These are phyloP conservation scores for Curvularia lunata DNA, from an alignment of 2,329 filamentous ascomycete species.

Conservation along the genomic window DNA sequence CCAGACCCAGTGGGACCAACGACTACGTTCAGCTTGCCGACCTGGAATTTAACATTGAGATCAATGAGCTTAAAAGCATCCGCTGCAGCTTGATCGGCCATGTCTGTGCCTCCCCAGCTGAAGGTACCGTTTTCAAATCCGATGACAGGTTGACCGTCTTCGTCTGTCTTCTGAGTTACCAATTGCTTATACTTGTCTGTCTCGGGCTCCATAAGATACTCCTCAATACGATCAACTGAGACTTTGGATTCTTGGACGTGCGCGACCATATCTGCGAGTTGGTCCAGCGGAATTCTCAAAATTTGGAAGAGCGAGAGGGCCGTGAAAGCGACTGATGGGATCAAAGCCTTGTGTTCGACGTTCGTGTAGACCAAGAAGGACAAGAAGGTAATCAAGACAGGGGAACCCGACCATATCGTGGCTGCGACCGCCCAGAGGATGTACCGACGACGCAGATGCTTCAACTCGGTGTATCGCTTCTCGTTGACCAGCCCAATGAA, in stretches of 20 bases:
- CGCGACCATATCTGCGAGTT: conserved; percentile 97
- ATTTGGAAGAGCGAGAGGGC: conserved; percentile 95
- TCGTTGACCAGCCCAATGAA: conserved; percentile 88
- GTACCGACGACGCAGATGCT: conserved; percentile 79
- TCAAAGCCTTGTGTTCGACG: conserved; percentile 84
- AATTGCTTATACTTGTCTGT: conserved; percentile 94
- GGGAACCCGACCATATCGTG: conserved; percentile 95
- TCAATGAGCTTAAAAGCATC: conserved; percentile 80
- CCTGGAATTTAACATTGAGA: conserved; percentile 78
- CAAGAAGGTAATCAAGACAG: conserved; percentile 93
- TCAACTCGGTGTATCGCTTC: conserved; percentile 80
- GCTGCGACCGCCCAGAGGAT: conserved; percentile 91
- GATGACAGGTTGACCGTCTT: conserved; percentile 74
- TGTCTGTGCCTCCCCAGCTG: conserved; percentile 76
- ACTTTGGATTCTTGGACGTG: conserved; percentile 98
- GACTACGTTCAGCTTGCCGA: conserved; percentile 90
- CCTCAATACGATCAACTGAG: conserved; percentile 93
- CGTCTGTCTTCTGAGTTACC: conserved; percentile 70
- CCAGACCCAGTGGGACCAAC: conserved; percentile 92
- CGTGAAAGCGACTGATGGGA: conserved; percentile 93
- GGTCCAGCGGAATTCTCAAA: conserved; percentile 89
- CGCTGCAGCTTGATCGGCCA: conserved; percentile 62
- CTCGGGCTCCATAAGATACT: conserved; percentile 91
- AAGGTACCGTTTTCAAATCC: conserved; percentile 86
- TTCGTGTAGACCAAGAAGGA: conserved; percentile 94